Percentiles rank a stretch among this genome's conserved stretches.
Conservation (phyloP, 2,329 filamentous ascomycete genomes). For the Penicillium decumbens region DNA sequence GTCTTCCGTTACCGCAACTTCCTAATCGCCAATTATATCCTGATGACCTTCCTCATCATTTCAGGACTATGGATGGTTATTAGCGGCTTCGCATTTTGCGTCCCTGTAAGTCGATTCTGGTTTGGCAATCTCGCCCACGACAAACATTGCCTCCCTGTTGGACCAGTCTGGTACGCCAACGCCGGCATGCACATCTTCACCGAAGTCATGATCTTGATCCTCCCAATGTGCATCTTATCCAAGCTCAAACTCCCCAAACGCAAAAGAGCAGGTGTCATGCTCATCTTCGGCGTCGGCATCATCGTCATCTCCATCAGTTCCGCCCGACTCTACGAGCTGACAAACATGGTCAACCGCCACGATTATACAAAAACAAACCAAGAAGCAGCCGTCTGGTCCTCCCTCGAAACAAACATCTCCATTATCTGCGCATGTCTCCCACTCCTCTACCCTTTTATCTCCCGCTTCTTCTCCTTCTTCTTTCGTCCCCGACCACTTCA, state of each 20-base stretch:
- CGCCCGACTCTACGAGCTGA: constrained; percentile 21
- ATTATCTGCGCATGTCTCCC: constrained; percentile 32
- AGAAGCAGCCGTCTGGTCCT: constrained; percentile 29
- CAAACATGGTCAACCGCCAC: constrained; percentile 6
- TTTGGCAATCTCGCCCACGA: not conserved
- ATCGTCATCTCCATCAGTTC: constrained; percentile 29
- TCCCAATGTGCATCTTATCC: constrained; percentile 26
- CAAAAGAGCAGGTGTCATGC: constrained; percentile 24
- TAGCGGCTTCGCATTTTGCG: constrained; percentile 26
- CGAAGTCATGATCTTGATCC: constrained; percentile 24
- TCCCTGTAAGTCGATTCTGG: constrained; percentile 28
- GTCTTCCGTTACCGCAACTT: constrained; percentile 27
- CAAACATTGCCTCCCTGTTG: constrained; percentile 19
- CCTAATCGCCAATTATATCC: constrained; percentile 13
- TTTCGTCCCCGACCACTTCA: constrained; percentile 16
- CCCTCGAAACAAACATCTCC: constrained; percentile 29
- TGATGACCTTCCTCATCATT: constrained; percentile 20
- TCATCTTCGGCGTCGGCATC: constrained; percentile 28
- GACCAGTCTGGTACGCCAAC: constrained; percentile 27
- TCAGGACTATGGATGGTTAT: constrained; percentile 28
- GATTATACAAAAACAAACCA: constrained; percentile 24
- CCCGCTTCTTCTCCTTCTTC: constrained; percentile 23
- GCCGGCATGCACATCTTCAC: constrained; percentile 27
- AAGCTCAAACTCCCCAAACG: constrained; percentile 20
- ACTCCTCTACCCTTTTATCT: constrained; percentile 25